These are phyloP conservation scores for Kwoniella shivajii DNA, from an alignment of 1,284 basidiomycete genomes.

Conservation along the genomic window DNA sequence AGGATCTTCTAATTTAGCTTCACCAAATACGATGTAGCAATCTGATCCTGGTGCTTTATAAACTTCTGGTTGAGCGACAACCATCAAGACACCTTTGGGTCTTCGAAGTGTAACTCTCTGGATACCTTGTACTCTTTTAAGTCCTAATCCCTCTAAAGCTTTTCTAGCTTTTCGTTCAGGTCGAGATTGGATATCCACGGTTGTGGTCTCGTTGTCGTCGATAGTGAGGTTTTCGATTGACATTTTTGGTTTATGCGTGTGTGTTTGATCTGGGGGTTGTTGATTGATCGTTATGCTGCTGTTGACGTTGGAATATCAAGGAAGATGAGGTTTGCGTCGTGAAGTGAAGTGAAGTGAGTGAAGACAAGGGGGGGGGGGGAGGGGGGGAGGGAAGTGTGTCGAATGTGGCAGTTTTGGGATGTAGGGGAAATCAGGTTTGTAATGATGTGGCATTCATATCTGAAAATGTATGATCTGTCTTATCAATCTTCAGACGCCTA, in stretches of 20 bases:
- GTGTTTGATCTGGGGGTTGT: slow-evolving; percentile 49
- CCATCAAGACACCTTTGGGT: slow-evolving; percentile 94
- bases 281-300: background rate
- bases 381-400: background rate
- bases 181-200: slow-evolving; percentile 90
- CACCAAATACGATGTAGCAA: slow-evolving; percentile 98
- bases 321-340: no score
- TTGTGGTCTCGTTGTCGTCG: slow-evolving; percentile 66
- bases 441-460: slow-evolving; percentile 9
- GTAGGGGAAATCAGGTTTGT: no score
- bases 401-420: slow-evolving; percentile 15
- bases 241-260: slow-evolving; percentile 56
- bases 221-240: slow-evolving; percentile 63
- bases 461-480: no score
- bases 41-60: slow-evolving; percentile 98
- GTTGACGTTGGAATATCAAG: no score
- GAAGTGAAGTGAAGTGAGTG: background rate
- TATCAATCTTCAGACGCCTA: no score
- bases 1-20: slow-evolving; percentile 97
- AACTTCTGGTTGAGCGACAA: slow-evolving; percentile 90
- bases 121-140: slow-evolving; percentile 90
- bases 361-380: background rate
- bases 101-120: slow-evolving; percentile 92
- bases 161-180: slow-evolving; percentile 90
- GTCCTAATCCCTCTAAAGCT: slow-evolving; percentile 76